Evolutionary conservation across 257 asterid genomes (phyloP), one percentile per base, ranked within the genome.

Genomic region (Solanum neorickii): DNA sequence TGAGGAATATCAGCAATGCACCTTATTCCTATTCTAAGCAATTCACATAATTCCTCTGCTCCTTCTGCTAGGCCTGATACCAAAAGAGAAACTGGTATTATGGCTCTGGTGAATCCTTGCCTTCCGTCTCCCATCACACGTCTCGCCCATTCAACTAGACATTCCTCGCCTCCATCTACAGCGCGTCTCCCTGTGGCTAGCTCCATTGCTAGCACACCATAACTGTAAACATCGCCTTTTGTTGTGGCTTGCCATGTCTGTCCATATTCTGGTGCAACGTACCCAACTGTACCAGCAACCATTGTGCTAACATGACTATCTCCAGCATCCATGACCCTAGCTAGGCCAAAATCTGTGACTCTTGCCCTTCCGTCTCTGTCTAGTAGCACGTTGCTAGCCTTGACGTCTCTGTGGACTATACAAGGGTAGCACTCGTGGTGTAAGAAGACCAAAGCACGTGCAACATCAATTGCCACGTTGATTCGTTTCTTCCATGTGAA

Each of bases 201-300:
- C 93, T 97, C 99, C 99, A 97, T 96, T 2, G 91, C 94, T 33
- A 97, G 90, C 87, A 97, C 98, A 0, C 99, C 99, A 7, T 89
- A 97, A 90, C 99, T 97, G 85, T 97, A 97, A 52, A 97, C 99
- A 18, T 96, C 99, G 9, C 99, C 99, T 39, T 97, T 97, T 0
- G 99, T 97, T 1, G 99, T 95, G 2, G 99, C 99, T 35, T 93
- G 94, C 99, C 98, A 96, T 2, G 95, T 92, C 86, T 97, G 99
- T 35, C 98, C 98, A 18, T 97, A 97, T 52, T 97, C 99, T 1
- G 99, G 99, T 23, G 99, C 99, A 25, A 97, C 99, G n/a, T 96
- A 97, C 6, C 99, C 99, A 7, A 97, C 91, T 5, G 99, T 97
- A 39, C 99, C 99, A 0, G 99, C 99, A 68, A 97, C 99, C 95